Evolutionary conservation across 805 yeast genomes (phyloP).

Genomic region (Candida odintsovae): DNA sequence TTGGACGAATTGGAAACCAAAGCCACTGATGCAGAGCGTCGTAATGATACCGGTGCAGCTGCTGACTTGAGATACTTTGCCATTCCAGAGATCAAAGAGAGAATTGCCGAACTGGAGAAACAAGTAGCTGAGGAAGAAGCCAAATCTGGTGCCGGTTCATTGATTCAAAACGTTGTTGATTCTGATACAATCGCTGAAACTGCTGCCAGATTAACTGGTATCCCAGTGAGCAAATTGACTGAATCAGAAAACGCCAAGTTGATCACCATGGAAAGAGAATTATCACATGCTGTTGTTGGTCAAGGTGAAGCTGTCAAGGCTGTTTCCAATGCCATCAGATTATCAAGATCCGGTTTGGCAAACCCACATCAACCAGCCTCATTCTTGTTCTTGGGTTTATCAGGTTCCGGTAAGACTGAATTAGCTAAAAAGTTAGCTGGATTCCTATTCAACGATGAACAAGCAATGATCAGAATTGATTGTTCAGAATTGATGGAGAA

Average conservation of each 20-base stretch:
- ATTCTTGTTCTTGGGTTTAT: conserved; percentile 87
- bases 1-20: conserved; percentile 89
- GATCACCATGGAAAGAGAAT: conserved; percentile 88
- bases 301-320: conserved; percentile 95
- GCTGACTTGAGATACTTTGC: conserved; percentile 97
- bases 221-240: conserved; percentile 89
- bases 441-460: conserved; percentile 91
- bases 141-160: conserved; percentile 49
- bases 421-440: conserved; percentile 96
- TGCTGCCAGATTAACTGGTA: conserved; percentile 94
- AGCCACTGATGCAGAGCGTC: conserved; percentile 95
- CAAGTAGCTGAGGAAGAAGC: conserved; percentile 74
- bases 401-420: conserved; percentile 98
- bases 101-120: conserved; percentile 69
- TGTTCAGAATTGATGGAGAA: conserved; percentile 96
- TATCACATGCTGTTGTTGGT: conserved; percentile 84
- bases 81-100: conserved; percentile 82
- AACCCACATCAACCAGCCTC: conserved; percentile 97
- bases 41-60: conserved; percentile 88
- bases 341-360: conserved; percentile 89
- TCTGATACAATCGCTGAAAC: conserved; percentile 93
- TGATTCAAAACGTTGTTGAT: conserved; percentile 88
- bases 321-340: conserved; percentile 90
- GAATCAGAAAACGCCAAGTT: conserved; percentile 94
- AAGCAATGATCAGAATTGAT: conserved; percentile 95